These are phyloP conservation scores for Hydrangea macrophylla DNA, from an alignment of 148 eudicot genomes.

Conservation along the genomic window DNA sequence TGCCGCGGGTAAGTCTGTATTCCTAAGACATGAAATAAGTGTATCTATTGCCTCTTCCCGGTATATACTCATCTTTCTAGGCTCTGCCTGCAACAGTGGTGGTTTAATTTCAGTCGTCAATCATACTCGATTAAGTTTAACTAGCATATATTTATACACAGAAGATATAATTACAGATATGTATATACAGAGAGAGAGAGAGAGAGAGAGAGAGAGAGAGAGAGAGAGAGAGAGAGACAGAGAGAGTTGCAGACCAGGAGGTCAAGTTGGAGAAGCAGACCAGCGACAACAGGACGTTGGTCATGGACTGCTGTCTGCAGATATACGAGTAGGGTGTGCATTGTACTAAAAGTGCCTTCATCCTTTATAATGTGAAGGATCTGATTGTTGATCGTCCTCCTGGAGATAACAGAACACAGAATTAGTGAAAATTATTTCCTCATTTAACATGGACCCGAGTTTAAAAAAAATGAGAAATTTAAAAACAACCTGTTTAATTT, in stretches of 20 bases:
- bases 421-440: too few species aligned
- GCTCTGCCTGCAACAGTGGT: constrained; percentile 32
- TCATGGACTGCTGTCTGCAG: constrained; percentile 42
- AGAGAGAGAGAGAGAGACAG: constrained; percentile 10
- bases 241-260: constrained; percentile 34
- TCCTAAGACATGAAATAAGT: constrained; percentile 41
- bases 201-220: too few species aligned
- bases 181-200: neutral
- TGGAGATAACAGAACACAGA: constrained; percentile 11
- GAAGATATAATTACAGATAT: neutral
- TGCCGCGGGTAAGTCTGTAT: constrained; percentile 37
- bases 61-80: constrained; percentile 54
- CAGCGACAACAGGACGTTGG: constrained; percentile 41
- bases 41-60: constrained; percentile 53
- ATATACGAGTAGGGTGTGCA: constrained; percentile 45
- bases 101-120: neutral
- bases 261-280: constrained; percentile 55
- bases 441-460: neutral
- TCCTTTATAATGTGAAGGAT: constrained; percentile 40
- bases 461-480: too few species aligned
- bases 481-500: constrained; percentile 37
- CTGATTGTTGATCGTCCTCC: constrained; percentile 41
- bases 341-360: constrained; percentile 48
- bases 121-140: neutral
- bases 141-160: neutral